Conservation (phyloP, 2,329 filamentous ascomycete genomes). For the Plectosphaerella plurivora region DNA sequence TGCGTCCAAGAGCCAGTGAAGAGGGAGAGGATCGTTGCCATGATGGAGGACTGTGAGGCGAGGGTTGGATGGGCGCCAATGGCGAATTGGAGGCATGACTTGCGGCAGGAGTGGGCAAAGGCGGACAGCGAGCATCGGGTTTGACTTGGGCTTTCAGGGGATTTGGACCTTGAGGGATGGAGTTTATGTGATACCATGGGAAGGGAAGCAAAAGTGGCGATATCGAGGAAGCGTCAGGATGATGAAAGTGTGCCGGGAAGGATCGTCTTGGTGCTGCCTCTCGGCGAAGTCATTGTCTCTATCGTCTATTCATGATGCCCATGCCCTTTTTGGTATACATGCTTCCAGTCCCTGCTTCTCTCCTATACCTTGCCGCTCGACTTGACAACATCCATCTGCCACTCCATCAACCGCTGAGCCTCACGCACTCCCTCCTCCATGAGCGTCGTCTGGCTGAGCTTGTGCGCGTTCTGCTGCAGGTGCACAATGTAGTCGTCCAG, state of each 20-base stretch:
- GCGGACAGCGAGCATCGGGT: conserved; percentile 10
- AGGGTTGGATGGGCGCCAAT: conserved; percentile 34
- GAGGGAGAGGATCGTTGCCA: conserved; percentile 26
- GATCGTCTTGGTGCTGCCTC: no score
- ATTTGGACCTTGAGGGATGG: neutral
- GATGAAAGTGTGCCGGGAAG: no score
- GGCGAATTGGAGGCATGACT: conserved; percentile 23
- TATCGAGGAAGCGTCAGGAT: no score
- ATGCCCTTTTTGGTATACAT: no score
- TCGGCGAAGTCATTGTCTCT: no score
- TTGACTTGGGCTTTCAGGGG: neutral
- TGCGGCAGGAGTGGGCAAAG: conserved; percentile 22
- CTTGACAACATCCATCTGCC: conserved; percentile 43
- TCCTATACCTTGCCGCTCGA: conserved; percentile 35
- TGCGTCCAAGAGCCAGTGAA: conserved; percentile 31
- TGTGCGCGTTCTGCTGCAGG: conserved; percentile 31
- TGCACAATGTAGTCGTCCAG: conserved; percentile 38
- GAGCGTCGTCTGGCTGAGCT: conserved; percentile 27
- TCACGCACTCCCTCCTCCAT: conserved; percentile 40
- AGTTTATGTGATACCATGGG: neutral
- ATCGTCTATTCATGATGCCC: no score
- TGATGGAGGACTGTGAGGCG: conserved; percentile 29
- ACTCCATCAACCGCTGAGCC: conserved; percentile 35
- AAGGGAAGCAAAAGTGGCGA: no score
- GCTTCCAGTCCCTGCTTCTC: neutral